Conservation (phyloP, 2,329 filamentous ascomycete genomes). For the Aspergillus japonicus region DNA sequence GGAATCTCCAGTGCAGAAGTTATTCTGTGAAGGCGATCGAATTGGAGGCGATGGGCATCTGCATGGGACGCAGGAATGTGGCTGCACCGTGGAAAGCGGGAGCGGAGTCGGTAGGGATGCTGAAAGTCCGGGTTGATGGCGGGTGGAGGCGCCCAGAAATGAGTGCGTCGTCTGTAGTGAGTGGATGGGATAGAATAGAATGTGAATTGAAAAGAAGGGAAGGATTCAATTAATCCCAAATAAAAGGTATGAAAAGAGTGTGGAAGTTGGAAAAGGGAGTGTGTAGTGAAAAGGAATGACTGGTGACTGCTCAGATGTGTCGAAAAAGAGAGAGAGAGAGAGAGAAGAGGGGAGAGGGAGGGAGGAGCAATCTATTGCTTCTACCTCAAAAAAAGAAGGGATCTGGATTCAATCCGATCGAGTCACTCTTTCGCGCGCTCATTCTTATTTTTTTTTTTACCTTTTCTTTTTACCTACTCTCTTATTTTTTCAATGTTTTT, state of each 20-base stretch:
- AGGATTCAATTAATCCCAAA: background rate
- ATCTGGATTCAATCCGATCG: conserved; percentile 21
- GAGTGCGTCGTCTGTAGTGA: conserved; percentile 6
- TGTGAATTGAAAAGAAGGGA: conserved; percentile 7
- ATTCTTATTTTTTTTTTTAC: conserved; percentile 8
- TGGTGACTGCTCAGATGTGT: background rate
- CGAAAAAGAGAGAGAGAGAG: conserved; percentile 3
- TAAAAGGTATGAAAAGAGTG: conserved; percentile 1
- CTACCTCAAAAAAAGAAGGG: conserved; percentile 10
- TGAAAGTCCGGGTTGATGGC: conserved; percentile 7
- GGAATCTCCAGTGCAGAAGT: background rate
- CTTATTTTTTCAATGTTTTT: conserved; percentile 1
- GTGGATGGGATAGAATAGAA: background rate
- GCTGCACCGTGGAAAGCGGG: conserved; percentile 17
- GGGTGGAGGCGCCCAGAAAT: conserved; percentile 7
- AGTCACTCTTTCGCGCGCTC: background rate
- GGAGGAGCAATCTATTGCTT: conserved; percentile 9
- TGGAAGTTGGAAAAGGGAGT: conserved; percentile 7
- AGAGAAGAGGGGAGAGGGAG: background rate
- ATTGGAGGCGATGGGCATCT: conserved; percentile 13
- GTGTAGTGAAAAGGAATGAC: background rate
- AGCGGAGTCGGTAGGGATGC: conserved; percentile 10
- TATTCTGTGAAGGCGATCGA: conserved; percentile 8
- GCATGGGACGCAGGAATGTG: conserved; percentile 20
- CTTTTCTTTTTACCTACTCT: background rate